Base-by-base conservation (phyloP, 345 rosid genomes). In the Rhodomyrtus tomentosa region DNA sequence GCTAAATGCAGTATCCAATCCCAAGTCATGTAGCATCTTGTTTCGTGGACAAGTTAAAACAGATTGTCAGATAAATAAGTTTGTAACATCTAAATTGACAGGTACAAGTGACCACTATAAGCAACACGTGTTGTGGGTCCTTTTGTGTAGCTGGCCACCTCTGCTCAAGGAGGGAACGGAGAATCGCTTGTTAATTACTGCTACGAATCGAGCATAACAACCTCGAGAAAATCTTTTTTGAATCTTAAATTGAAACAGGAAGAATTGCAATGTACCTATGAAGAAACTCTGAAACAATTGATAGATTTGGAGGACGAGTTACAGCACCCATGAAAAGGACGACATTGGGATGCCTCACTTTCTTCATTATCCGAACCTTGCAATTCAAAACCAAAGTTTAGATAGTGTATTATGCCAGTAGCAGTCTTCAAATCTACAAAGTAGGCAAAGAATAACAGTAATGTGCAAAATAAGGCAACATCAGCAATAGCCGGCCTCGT, bases 301-400 rank as follows among this genome's bases (percentile, higher is more conserved):
- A 96, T 90, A 96, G 96, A 91, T 93, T 93, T 74, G 99, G 99
- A 56, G 95, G 89, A 79, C 98, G 96, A 59, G 98, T 95, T 85
- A 96, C 94, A 85, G 98, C 98, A 90, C 99, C 99, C 99, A 96
- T 96, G 93, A 95, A 96, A 86, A 96, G 99, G 91, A 96, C 99
- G 62, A 96, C 98, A 88, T 96, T 96, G 38, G 99, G 99, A 92
- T 96, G 99, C 87, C 98, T 92, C 72, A 93, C 87, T 86, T 91
- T 93, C 89, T 88, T 91, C 99, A 96, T 96, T 88, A 96, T 92
- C 81, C 92, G 90, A 74, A 96, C 93, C 99, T 95, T 86, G 80
- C 79, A 83, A 83, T 52, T 58, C 20, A 79, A 32, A 45, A 50
- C 45, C 73, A 36, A 27, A 24, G 38, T 21, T 32, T 14, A 8